Evolutionary conservation across 2,329 filamentous ascomycete genomes (phyloP).

Genomic region (Penicillium olsonii): DNA sequence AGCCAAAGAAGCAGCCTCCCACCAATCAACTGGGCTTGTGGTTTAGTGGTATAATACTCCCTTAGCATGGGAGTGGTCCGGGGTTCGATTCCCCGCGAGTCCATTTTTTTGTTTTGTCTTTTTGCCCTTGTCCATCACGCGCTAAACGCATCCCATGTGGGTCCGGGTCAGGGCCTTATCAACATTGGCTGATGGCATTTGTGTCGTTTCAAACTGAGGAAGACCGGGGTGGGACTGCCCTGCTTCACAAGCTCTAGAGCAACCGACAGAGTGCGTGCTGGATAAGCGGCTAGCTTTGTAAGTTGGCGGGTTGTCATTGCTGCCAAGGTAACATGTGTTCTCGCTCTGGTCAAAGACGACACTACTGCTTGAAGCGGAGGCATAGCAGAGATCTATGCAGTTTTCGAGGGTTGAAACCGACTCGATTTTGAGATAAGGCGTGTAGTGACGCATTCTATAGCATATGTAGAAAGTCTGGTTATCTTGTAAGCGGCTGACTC

Average conservation of each 20-base stretch:
- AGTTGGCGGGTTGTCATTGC: constrained; percentile 1
- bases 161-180: too few species aligned
- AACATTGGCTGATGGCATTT: too few species aligned
- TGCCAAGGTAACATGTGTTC: neutral
- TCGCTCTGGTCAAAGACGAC: neutral
- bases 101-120: too few species aligned
- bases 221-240: too few species aligned
- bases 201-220: too few species aligned
- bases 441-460: neutral
- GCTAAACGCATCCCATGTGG: too few species aligned
- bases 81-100: constrained; percentile 38
- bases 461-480: neutral
- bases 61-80: constrained; percentile 51
- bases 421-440: neutral
- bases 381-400: neutral
- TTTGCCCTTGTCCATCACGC: neutral
- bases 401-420: neutral
- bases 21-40: constrained; percentile 31
- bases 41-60: constrained; percentile 52
- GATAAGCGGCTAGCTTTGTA: neutral
- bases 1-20: neutral
- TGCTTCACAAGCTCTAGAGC: too few species aligned
- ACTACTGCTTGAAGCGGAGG: neutral
- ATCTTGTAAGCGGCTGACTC: neutral
- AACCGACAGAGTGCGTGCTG: neutral